Evolutionary conservation across 2,329 filamentous ascomycete species (phyloP).

Genomic region (Drechmeria coniospora): DNA sequence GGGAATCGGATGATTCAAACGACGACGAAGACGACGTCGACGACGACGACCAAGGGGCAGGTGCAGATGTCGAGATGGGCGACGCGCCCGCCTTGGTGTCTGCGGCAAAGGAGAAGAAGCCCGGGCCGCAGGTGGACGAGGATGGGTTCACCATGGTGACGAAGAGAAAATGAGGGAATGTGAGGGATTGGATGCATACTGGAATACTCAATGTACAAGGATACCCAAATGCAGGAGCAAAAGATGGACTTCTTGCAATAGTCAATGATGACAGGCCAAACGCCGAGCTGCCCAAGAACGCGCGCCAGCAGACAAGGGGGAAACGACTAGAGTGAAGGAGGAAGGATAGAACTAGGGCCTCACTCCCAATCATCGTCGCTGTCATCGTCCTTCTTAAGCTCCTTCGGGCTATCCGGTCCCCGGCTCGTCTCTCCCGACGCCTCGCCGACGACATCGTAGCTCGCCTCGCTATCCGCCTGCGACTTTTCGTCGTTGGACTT

Average conservation of each 20-base stretch:
- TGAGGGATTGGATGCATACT: no score
- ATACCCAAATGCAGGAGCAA: conserved; percentile 12
- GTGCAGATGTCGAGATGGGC: conserved; percentile 49
- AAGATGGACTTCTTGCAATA: no score
- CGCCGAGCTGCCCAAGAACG: conserved; percentile 14
- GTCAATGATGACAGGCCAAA: no score
- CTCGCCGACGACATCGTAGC: conserved; percentile 82
- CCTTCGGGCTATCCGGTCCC: conserved; percentile 53
- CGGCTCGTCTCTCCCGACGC: conserved; percentile 63
- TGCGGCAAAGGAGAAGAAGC: conserved; percentile 47
- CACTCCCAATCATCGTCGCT: conserved; percentile 14
- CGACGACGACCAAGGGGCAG: conserved; percentile 35
- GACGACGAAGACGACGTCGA: conserved; percentile 44
- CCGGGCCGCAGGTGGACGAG: conserved; percentile 58
- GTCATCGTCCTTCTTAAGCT: conserved; percentile 31
- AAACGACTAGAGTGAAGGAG: no score
- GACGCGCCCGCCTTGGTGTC: conserved; percentile 50
- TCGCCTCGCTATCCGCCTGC: conserved; percentile 83
- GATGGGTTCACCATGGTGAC: conserved; percentile 69
- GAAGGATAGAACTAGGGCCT: not conserved
- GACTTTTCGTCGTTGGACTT: conserved; percentile 80
- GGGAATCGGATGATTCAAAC: conserved; percentile 43
- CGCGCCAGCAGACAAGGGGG: conserved; percentile 4
- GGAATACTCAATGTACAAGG: no score
- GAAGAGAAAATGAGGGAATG: conserved; percentile 45